Evolutionary conservation across 2,329 filamentous ascomycete genomes (phyloP).

Genomic region (Pseudogymnoascus sp.): DNA sequence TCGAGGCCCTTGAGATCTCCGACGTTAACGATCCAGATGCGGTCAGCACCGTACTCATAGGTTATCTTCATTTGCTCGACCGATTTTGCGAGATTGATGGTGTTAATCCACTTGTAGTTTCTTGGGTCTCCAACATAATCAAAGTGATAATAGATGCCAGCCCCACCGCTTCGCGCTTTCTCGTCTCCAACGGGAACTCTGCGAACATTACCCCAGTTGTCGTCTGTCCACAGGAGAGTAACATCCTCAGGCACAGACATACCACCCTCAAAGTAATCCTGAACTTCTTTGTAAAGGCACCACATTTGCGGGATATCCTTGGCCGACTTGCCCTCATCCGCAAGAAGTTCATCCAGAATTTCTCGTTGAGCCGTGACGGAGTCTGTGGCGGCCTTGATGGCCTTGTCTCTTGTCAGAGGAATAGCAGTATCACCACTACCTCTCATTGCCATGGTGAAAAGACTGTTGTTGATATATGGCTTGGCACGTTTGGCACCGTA

Average conservation of each 20-base stretch:
- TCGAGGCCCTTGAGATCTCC: slow-evolving; percentile 55
- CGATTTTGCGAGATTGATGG: slow-evolving; percentile 55
- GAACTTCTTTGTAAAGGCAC: slow-evolving; percentile 68
- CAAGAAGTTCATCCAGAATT: slow-evolving; percentile 48
- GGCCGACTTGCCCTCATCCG: slow-evolving; percentile 31
- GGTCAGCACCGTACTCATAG: slow-evolving; percentile 43
- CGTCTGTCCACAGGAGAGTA: slow-evolving; percentile 60
- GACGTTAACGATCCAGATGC: slow-evolving; percentile 56
- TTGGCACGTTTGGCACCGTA: slow-evolving; percentile 58
- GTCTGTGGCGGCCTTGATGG: slow-evolving; percentile 50
- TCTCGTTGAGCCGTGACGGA: slow-evolving; percentile 52
- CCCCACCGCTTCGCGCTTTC: slow-evolving; percentile 47
- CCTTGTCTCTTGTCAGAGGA: slow-evolving; percentile 43
- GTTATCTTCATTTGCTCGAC: slow-evolving; percentile 58
- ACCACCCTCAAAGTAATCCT: slow-evolving; percentile 56
- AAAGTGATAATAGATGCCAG: slow-evolving; percentile 56
- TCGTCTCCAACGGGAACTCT: slow-evolving; percentile 52
- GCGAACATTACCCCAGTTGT: slow-evolving; percentile 59
- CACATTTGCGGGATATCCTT: slow-evolving; percentile 55
- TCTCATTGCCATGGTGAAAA: slow-evolving; percentile 64
- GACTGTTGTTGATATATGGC: slow-evolving; percentile 53
- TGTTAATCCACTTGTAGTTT: slow-evolving; percentile 55
- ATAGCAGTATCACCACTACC: slow-evolving; percentile 59
- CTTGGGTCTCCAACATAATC: slow-evolving; percentile 41
- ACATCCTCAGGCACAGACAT: slow-evolving; percentile 56